phyloP scores from a whole-genome alignment of 192 early-diverging fungal species.

The Dimargaris xerosporica region DNA sequence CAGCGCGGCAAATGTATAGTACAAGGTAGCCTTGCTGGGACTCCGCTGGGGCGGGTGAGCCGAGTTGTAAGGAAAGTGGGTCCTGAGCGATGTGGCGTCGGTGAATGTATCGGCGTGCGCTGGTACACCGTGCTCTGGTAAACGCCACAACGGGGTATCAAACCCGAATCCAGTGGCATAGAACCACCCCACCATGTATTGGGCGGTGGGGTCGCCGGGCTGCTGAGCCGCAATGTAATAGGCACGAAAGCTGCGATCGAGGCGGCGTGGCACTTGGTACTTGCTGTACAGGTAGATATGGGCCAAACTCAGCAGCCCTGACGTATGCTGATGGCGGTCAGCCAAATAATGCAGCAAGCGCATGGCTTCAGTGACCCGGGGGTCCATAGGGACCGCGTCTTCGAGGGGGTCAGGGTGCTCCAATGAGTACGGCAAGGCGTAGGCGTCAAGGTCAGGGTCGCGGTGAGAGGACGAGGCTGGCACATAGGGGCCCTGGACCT shows the following conservation, averaged over 20 bases:
- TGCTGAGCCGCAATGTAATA: conserved; percentile 42
- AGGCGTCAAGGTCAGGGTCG: conserved; percentile 6
- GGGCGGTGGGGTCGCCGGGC: conserved; percentile 67
- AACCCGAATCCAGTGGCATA: conserved; percentile 77
- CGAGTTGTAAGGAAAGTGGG: neutral
- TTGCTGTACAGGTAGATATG: conserved; percentile 59
- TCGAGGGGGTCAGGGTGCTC: neutral
- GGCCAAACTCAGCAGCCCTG: conserved; percentile 45
- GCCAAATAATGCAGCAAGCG: conserved; percentile 8
- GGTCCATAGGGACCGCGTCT: neutral
- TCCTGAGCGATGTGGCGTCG: neutral
- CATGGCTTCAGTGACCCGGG: conserved; percentile 8
- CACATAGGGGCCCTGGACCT: no score
- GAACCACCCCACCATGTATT: conserved; percentile 79
- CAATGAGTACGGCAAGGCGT: neutral
- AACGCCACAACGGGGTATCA: conserved; percentile 3
- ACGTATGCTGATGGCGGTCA: conserved; percentile 13
- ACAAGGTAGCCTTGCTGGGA: conserved; percentile 39
- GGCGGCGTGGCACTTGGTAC: conserved; percentile 38
- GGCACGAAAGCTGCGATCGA: conserved; percentile 39
- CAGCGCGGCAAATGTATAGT: conserved; percentile 68
- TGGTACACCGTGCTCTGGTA: neutral
- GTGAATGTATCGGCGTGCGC: neutral
- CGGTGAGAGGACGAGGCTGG: neutral
- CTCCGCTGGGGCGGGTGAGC: conserved; percentile 15